Base-by-base conservation (phyloP, 345 rosid species). In the Stellera chamaejasme region DNA sequence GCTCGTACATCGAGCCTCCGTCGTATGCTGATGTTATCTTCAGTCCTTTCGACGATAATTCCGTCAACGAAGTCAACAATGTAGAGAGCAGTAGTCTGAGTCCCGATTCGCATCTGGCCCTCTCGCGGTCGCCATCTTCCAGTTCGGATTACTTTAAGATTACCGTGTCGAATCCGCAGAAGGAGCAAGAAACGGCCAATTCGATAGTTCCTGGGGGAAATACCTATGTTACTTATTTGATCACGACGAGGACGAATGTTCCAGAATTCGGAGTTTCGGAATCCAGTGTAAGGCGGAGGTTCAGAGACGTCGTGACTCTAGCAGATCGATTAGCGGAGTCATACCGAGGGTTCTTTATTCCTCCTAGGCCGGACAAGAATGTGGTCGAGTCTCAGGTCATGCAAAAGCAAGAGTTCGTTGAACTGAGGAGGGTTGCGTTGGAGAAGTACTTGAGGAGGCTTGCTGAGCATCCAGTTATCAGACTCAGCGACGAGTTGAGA, bases 321-420 rank as follows among this genome's bases (percentile, higher is more conserved):
- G 77, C 90, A 1, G 96, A 90, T 77, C 75, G 95, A 61, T 68
- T 94, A 26, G 80, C 93, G 3, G 95, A 90, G 80, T 66, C 96
- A 11, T 90, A 82, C 48, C 59, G 95, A 68, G 99, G 97, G 5
- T 90, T 76, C 61, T 85, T 80, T 49, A 85, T 94, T 44, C 96
- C 97, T 5, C 95, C 95, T 0, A 67, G 99, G 41, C 97, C 99
- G 5, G 97, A 94, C 50, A 94, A 94, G 82, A 94, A 72, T 54
- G 90, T 94, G 2, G 96, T 90, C 4, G 99, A 90, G 83, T 75
- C 92, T 36, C 96, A 94, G 70, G 90, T 94, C 51, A 94, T 94
- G 97, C 99, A 93, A 48, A 93, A 87, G 67, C 96, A 87, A 80
- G 96, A 90, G 52, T 93, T 93, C 15, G 92, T 94, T 28, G 97